Evolutionary conservation across 2,329 filamentous ascomycete species (phyloP).

Genomic region (Colletotrichum magnum): DNA sequence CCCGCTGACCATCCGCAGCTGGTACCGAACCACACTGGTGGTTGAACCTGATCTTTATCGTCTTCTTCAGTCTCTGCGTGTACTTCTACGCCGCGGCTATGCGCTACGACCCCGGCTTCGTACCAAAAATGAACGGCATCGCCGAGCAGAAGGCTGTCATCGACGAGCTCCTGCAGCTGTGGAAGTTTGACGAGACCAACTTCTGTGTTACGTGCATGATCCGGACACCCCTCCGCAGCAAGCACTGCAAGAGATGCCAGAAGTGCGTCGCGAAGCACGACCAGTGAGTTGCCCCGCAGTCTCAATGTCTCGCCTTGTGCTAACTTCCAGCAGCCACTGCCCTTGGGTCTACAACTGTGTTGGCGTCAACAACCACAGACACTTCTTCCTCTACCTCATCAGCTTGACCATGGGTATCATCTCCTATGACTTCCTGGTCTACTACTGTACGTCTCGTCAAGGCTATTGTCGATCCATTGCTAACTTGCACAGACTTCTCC

Average conservation of each 20-base stretch:
- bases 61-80: constrained; percentile 74
- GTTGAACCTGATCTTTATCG: constrained; percentile 81
- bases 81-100: constrained; percentile 94
- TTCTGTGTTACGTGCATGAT: constrained; percentile 98
- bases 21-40: constrained; percentile 78
- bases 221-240: constrained; percentile 90
- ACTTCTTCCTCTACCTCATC: constrained; percentile 93
- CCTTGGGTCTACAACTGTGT: constrained; percentile 99
- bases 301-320: neutral
- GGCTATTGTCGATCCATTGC: constrained; percentile 25
- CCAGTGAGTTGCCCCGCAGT: constrained; percentile 74
- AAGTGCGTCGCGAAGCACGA: constrained; percentile 97
- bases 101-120: constrained; percentile 90
- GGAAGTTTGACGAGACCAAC: constrained; percentile 94
- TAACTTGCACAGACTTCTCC: constrained; percentile 71
- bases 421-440: constrained; percentile 78
- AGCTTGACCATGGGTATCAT: constrained; percentile 82
- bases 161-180: constrained; percentile 84
- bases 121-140: constrained; percentile 90
- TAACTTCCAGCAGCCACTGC: constrained; percentile 78
- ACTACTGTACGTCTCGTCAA: constrained; percentile 72
- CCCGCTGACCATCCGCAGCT: constrained; percentile 60
- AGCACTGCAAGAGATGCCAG: constrained; percentile 93
- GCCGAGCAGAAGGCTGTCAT: constrained; percentile 92
- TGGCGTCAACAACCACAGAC: constrained; percentile 94